A percentile compares a stretch with the other conserved stretches of the same genome.
Conservation (phyloP, 169 alveolate genomes). For the Fabrea salina region DNA sequence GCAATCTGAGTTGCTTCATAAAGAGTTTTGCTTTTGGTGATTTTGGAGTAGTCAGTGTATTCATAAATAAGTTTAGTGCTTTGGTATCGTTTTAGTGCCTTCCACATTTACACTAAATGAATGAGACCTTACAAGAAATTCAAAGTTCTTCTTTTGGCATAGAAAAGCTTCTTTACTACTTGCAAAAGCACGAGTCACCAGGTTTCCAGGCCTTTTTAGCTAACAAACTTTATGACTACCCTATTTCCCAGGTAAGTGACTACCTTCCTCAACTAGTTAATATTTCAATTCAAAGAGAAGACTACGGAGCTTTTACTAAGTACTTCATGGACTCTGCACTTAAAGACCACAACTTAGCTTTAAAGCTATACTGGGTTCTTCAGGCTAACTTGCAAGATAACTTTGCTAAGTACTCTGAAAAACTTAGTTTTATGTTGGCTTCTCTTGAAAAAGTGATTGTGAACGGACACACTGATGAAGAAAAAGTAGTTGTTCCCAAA, state of each 20-base stretch:
- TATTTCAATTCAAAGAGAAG: background rate
- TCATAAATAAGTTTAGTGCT: no score
- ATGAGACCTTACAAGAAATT: no score
- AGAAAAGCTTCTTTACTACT: background rate
- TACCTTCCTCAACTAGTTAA: conserved; percentile 26
- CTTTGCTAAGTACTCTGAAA: background rate
- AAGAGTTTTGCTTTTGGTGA: no score
- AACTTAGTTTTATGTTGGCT: background rate
- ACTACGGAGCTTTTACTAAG: background rate
- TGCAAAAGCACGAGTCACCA: background rate
- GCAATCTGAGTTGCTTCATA: no score
- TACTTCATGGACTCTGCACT: conserved; percentile 17
- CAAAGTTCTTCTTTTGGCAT: no score
- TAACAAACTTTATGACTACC: conserved; percentile 1
- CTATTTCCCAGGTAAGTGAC: background rate
- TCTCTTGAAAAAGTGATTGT: conserved; percentile 21
- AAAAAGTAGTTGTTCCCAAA: background rate
- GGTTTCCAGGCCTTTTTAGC: conserved; percentile 31
- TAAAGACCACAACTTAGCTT: background rate
- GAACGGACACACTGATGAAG: background rate
- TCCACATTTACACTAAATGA: no score
- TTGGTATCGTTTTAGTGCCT: no score
- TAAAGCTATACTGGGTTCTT: conserved; percentile 11
- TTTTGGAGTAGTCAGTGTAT: no score
- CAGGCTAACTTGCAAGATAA: background rate